These are phyloP conservation scores for Cladosporium austrohemisphaericum DNA, from an alignment of 2,329 filamentous ascomycete genomes.

Conservation along the genomic window DNA sequence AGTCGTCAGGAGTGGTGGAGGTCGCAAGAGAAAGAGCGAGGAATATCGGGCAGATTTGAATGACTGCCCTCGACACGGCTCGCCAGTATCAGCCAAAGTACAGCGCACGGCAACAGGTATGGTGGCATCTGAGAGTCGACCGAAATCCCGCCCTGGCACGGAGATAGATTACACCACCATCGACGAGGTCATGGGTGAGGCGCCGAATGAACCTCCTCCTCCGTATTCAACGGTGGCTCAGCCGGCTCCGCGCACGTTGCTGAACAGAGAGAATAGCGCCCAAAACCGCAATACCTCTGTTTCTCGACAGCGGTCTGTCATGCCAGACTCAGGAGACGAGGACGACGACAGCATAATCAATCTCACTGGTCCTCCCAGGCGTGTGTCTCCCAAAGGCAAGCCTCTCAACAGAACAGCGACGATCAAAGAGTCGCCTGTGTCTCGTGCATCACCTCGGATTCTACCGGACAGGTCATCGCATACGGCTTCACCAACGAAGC, in stretches of 20 bases:
- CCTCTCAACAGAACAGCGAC: neutral
- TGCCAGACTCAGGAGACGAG: slow-evolving; percentile 23
- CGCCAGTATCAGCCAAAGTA: neutral
- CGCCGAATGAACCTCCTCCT: slow-evolving; percentile 31
- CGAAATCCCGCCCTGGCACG: slow-evolving; percentile 8
- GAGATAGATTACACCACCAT: slow-evolving; percentile 36
- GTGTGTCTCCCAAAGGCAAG: neutral
- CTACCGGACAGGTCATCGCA: neutral
- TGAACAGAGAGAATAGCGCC: neutral
- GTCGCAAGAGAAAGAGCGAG: slow-evolving; percentile 46
- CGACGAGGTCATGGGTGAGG: slow-evolving; percentile 34
- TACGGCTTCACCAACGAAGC: slow-evolving; percentile 1
- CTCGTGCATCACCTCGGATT: neutral
- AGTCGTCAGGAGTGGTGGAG: neutral
- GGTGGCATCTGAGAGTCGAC: neutral
- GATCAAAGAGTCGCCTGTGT: slow-evolving; percentile 4
- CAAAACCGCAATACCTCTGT: neutral
- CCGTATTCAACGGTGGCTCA: slow-evolving; percentile 46
- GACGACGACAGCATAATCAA: slow-evolving; percentile 19
- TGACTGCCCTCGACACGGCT: slow-evolving; percentile 12
- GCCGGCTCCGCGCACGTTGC: neutral
- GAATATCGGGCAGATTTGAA: slow-evolving; percentile 32
- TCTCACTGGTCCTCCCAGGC: slow-evolving; percentile 1
- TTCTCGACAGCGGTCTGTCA: neutral
- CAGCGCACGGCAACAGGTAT: neutral